Conservation (phyloP, 345 rosid genomes). For the Dovyalis caffra region DNA sequence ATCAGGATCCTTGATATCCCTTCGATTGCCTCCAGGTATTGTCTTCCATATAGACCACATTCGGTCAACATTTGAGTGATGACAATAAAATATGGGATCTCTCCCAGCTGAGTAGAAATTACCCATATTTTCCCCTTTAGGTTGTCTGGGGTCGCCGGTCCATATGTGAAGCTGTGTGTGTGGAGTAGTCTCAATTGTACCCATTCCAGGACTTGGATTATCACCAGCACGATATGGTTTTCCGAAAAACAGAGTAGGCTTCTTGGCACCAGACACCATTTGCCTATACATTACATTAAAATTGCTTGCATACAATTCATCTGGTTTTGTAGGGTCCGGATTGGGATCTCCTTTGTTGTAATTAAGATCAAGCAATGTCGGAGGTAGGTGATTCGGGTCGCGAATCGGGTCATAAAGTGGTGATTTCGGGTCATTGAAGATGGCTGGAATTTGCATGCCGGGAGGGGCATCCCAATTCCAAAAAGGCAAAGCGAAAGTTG, state of each 20-base stretch:
- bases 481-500: constrained; percentile 52
- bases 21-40: constrained; percentile 42
- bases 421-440: constrained; percentile 40
- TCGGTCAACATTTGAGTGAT: constrained; percentile 60
- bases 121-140: constrained; percentile 61
- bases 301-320: constrained; percentile 22
- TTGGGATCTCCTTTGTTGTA: constrained; percentile 23
- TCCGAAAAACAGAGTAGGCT: constrained; percentile 47
- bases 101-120: constrained; percentile 57
- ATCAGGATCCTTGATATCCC: constrained; percentile 44
- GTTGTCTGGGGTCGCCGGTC: constrained; percentile 50
- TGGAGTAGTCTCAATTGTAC: constrained; percentile 52
- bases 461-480: constrained; percentile 66
- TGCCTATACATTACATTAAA: constrained; percentile 58
- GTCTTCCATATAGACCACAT: constrained; percentile 63
- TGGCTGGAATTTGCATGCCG: constrained; percentile 57
- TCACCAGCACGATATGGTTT: constrained; percentile 51
- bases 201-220: constrained; percentile 48
- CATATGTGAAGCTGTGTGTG: constrained; percentile 49
- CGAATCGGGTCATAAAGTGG: constrained; percentile 43
- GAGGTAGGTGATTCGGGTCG: constrained; percentile 37
- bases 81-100: constrained; percentile 59
- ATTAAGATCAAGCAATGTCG: constrained; percentile 46
- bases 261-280: constrained; percentile 53
- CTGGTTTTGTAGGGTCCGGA: constrained; percentile 20